Percentiles rank a stretch among this genome's conserved stretches.
phyloP scores from a whole-genome alignment of 2,329 filamentous ascomycete genomes.

The Paracoccidioides brasiliensis region DNA sequence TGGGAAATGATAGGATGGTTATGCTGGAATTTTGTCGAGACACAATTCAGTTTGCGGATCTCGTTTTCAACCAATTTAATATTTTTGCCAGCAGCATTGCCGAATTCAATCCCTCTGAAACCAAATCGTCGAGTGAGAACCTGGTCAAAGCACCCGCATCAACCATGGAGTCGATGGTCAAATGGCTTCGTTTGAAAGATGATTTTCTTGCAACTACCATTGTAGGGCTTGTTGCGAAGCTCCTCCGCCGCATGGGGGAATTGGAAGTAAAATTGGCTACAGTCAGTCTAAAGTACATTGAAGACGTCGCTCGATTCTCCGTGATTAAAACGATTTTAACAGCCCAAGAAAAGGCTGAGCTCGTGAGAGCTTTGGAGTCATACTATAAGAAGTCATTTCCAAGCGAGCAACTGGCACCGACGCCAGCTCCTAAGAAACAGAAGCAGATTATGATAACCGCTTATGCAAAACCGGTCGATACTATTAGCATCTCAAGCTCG shows the following conservation, averaged over 20 bases:
- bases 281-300: slow-evolving; percentile 50
- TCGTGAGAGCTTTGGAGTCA: slow-evolving; percentile 49
- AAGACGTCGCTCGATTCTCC: slow-evolving; percentile 40
- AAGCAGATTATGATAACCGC: slow-evolving; percentile 32
- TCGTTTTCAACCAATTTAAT: slow-evolving; percentile 70
- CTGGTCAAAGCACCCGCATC: slow-evolving; percentile 52
- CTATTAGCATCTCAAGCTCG: slow-evolving; percentile 23
- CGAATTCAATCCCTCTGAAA: slow-evolving; percentile 29
- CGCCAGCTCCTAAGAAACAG: slow-evolving; percentile 29
- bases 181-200: slow-evolving; percentile 84
- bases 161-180: slow-evolving; percentile 57
- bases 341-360: slow-evolving; percentile 70
- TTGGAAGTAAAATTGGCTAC: slow-evolving; percentile 56
- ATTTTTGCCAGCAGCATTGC: slow-evolving; percentile 62
- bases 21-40: slow-evolving; percentile 93
- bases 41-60: slow-evolving; percentile 85
- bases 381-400: slow-evolving; percentile 35
- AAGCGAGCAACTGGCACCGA: slow-evolving; percentile 21
- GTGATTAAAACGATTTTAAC: slow-evolving; percentile 65
- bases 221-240: slow-evolving; percentile 69
- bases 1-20: slow-evolving; percentile 53
- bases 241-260: slow-evolving; percentile 68
- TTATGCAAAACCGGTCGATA: slow-evolving; percentile 25
- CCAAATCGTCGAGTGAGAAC: slow-evolving; percentile 33
- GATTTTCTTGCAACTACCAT: slow-evolving; percentile 71